Base-by-base conservation (phyloP, 139 green algal genomes). In the Pleodorina starrii region DNA sequence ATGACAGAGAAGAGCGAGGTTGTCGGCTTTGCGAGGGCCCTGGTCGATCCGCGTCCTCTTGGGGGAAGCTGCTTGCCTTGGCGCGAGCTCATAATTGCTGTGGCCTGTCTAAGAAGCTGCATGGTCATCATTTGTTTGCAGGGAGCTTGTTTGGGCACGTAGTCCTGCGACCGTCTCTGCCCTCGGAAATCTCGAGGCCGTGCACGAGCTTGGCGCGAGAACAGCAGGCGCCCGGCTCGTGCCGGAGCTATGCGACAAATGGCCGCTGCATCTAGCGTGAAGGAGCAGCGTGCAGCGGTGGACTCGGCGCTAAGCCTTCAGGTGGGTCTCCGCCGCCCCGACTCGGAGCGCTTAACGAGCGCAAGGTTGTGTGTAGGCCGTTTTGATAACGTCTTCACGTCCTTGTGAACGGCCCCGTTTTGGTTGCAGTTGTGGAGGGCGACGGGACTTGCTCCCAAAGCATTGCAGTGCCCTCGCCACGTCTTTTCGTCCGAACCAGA, bases 381-480 rank as follows among this genome's bases (percentile, higher is more conserved):
- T n/a, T n/a, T n/a, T n/a, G n/a, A n/a, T n/a, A n/a, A n/a, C n/a
- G n/a, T n/a, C n/a, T n/a, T n/a, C n/a, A n/a, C n/a, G n/a, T n/a
- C n/a, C n/a, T n/a, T n/a, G n/a, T n/a, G n/a, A n/a, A n/a, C n/a
- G n/a, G n/a, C n/a, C n/a, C n/a, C n/a, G n/a, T n/a, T n/a, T 51
- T 54, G 35, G 9, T 71, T 73, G 81, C 81, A 87, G 81, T 69
- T 87, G 16, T 87, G 81, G 81, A 44, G 81, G 21, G 81, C 81
- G 25, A 87, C 81, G 14, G 81, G 81, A 2, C 81, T 87, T 25
- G 81, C 81, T 38, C 81, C 81, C 5, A 87, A 87, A 35, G 81
- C 60, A n/a, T 32, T 87, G 29, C 60, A 87, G 4, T 87, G 81
- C 29, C 81, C 81, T 46, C 81, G 81, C 5, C 81, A 87, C n/a